Conservation (phyloP, 2,329 filamentous ascomycete genomes). For the Diaporthe sp. region DNA sequence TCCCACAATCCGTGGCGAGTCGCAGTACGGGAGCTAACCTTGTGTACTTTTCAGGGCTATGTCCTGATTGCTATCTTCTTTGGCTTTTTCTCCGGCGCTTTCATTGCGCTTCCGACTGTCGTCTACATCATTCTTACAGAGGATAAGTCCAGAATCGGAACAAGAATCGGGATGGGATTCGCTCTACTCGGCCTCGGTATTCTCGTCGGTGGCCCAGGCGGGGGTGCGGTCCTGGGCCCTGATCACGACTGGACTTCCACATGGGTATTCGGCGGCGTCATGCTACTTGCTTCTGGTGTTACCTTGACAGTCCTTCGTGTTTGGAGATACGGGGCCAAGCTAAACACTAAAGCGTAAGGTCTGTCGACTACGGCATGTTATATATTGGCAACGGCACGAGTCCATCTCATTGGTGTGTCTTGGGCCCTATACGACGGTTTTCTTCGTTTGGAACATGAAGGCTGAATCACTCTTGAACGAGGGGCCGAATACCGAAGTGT, state of each 20-base stretch:
- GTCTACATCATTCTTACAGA: constrained; percentile 50
- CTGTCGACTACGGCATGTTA: background rate
- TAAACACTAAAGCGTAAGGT: background rate
- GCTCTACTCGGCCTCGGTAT: constrained; percentile 45
- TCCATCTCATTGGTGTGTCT: background rate
- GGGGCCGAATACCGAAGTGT: background rate
- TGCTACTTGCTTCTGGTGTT: constrained; percentile 2
- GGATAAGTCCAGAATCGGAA: constrained; percentile 54
- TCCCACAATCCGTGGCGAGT: background rate
- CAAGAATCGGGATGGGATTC: constrained; percentile 52
- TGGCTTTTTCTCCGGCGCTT: constrained; percentile 55
- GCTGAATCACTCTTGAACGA: background rate
- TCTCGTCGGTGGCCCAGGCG: constrained; percentile 46
- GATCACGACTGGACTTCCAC: constrained; percentile 38
- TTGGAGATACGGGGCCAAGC: background rate
- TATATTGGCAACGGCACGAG: background rate
- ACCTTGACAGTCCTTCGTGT: background rate
- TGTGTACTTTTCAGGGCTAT: constrained; percentile 38
- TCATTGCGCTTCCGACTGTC: constrained; percentile 53
- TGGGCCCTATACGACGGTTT: accelerated
- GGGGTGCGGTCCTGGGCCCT: constrained; percentile 45
- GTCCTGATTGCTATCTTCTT: constrained; percentile 48
- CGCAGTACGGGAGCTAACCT: background rate
- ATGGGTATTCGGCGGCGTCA: constrained; percentile 40
- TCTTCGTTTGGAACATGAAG: background rate